Evolutionary conservation across 1,284 basidiomycete species (phyloP).

Genomic region (Melampsora medusae): DNA sequence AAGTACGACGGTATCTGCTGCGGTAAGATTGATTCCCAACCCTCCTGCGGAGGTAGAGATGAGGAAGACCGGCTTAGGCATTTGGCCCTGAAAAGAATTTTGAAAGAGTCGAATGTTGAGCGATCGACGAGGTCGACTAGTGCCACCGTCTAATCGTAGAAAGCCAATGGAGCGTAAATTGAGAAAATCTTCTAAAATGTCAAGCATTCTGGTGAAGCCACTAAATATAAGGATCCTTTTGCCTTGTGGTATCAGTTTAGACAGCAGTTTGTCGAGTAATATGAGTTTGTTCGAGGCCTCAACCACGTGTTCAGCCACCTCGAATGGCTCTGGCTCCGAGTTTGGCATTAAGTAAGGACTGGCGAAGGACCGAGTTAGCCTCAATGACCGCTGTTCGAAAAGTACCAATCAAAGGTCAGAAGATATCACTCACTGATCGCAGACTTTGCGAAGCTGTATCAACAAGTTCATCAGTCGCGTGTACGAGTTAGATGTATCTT

Average conservation of each 20-base stretch:
- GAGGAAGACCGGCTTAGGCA: constrained; percentile 45
- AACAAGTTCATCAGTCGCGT: constrained; percentile 64
- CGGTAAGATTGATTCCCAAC: constrained; percentile 52
- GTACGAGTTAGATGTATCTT: constrained; percentile 52
- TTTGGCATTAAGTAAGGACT: constrained; percentile 63
- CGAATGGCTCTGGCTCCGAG: constrained; percentile 61
- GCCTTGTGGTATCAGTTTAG: constrained; percentile 47
- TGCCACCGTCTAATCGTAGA: constrained; percentile 48
- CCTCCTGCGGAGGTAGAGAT: constrained; percentile 49
- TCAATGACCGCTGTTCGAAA: not conserved
- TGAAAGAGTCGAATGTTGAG: constrained; percentile 66
- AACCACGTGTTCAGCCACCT: constrained; percentile 63
- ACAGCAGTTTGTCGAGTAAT: constrained; percentile 49
- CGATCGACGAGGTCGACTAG: constrained; percentile 60
- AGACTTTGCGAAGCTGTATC: constrained; percentile 62
- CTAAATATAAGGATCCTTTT: constrained; percentile 49
- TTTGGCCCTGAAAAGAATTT: constrained; percentile 50
- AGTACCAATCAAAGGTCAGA: not conserved
- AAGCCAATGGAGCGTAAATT: constrained; percentile 45
- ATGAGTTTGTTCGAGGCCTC: constrained; percentile 59
- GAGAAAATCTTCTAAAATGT: constrained; percentile 49
- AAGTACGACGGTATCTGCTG: constrained; percentile 48
- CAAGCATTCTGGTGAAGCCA: constrained; percentile 60
- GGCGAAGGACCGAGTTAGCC: not conserved
- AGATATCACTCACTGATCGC: constrained; percentile 60